Evolutionary conservation across 768 basidiomycete genomes (phyloP).

Genomic region (Calvatia gigantea): DNA sequence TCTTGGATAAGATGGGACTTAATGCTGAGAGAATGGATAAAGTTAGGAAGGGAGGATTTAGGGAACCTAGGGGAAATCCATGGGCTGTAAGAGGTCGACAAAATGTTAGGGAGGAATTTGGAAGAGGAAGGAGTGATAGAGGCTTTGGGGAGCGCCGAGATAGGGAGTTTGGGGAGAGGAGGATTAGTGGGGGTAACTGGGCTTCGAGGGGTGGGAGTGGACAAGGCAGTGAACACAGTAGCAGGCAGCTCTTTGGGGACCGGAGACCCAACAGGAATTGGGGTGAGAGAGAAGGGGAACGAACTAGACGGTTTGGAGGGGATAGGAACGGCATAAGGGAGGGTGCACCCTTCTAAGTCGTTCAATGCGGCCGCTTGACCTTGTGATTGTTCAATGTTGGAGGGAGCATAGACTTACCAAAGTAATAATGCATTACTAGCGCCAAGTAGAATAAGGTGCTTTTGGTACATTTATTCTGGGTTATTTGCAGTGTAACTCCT

Average conservation of each 20-base stretch:
- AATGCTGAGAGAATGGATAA: neutral
- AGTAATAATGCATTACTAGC: too few relatives aligned
- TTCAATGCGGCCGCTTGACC: too few relatives aligned
- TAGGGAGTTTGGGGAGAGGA: neutral
- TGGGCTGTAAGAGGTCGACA: neutral
- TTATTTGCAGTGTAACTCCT: neutral
- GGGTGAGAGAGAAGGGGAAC: neutral
- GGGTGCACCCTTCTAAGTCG: too few relatives aligned
- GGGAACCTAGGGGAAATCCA: slow-evolving; percentile 12
- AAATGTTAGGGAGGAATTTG: slow-evolving; percentile 1
- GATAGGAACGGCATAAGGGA: too few relatives aligned
- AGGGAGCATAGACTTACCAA: too few relatives aligned
- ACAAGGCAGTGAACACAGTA: neutral
- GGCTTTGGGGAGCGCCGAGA: neutral
- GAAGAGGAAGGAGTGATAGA: neutral
- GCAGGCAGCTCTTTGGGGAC: too few relatives aligned
- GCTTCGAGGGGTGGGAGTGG: neutral
- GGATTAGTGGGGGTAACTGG: neutral
- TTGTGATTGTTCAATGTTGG: too few relatives aligned
- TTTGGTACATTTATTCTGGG: neutral
- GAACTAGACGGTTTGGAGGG: neutral
- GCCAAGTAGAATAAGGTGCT: slow-evolving; percentile 4
- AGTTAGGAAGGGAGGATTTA: slow-evolving; percentile 8
- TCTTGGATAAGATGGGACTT: slow-evolving; percentile 16
- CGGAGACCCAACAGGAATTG: neutral